Evolutionary conservation across 2,329 filamentous ascomycete species (phyloP).

Genomic region (Microdochium nivale): DNA sequence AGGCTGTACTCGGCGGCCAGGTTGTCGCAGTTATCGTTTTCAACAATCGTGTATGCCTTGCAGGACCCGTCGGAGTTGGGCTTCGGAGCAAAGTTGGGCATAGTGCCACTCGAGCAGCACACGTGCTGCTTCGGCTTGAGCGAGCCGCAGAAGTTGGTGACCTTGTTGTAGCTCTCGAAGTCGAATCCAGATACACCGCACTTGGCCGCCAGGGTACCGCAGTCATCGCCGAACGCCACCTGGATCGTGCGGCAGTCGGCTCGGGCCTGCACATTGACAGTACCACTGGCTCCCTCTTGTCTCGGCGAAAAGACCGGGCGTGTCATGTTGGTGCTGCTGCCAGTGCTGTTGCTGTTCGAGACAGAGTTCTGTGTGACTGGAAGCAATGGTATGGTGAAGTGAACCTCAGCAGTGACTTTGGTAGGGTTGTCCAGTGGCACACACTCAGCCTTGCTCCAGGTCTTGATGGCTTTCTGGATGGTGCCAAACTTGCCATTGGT

Average conservation of each 20-base stretch:
- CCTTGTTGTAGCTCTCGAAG: constrained; percentile 28
- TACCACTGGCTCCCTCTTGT: not conserved
- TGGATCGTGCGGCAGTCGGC: constrained; percentile 10
- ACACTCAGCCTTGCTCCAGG: not conserved
- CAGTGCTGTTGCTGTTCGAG: not conserved
- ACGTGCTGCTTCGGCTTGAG: constrained; percentile 20
- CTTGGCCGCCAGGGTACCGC: constrained; percentile 22
- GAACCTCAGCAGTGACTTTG: not conserved
- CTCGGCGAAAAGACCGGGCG: not conserved
- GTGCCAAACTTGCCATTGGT: not conserved
- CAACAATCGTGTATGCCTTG: constrained; percentile 21
- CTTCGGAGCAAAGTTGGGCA: constrained; percentile 5
- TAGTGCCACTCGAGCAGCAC: constrained; percentile 24
- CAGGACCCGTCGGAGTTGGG: constrained; percentile 26
- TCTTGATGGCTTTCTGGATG: not conserved
- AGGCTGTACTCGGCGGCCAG: constrained; percentile 21
- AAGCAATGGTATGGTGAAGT: not conserved
- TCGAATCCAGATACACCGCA: constrained; percentile 29
- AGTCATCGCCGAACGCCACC: constrained; percentile 26
- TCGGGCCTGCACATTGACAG: not conserved
- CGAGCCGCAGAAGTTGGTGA: constrained; percentile 14
- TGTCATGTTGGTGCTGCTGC: not conserved
- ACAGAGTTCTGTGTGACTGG: not conserved
- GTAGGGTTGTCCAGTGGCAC: not conserved
- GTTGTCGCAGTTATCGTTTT: constrained; percentile 23